A percentile compares a stretch with the other conserved stretches of the same genome.
phyloP scores from a whole-genome alignment of 192 early-diverging fungal species.

The Chytriomyces sp. region DNA sequence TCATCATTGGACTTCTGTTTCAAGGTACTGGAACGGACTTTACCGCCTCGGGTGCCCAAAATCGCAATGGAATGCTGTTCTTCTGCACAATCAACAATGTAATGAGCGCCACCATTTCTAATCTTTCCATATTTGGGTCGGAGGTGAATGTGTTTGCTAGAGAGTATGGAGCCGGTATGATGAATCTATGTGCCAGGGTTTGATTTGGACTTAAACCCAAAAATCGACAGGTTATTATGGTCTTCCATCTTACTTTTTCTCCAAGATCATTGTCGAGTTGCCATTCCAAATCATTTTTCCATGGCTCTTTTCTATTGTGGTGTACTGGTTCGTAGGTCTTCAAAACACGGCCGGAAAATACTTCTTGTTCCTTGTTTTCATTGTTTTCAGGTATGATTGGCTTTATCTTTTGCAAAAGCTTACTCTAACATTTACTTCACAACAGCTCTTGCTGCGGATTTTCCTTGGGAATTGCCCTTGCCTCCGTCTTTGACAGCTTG shows the following conservation, averaged over 20 bases:
- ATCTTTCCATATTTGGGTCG: conserved; percentile 50
- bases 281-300: conserved; percentile 57
- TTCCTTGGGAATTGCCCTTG: conserved; percentile 54
- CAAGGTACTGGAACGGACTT: conserved; percentile 48
- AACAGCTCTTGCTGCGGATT: conserved; percentile 50
- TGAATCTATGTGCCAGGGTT: neutral
- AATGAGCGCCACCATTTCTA: conserved; percentile 47
- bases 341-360: conserved; percentile 45
- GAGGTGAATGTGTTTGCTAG: conserved; percentile 61
- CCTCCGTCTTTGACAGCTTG: conserved; percentile 46
- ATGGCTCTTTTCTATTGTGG: conserved; percentile 43
- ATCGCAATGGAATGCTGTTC: conserved; percentile 51
- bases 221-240: conserved; percentile 54
- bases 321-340: conserved; percentile 64
- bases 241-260: conserved; percentile 56
- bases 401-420: neutral
- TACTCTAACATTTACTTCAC: conserved; percentile 14
- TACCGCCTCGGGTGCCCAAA: conserved; percentile 45
- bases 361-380: conserved; percentile 23
- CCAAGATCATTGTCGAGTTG: conserved; percentile 62
- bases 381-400: neutral
- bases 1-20: conserved; percentile 59
- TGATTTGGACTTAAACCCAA: neutral
- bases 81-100: conserved; percentile 42
- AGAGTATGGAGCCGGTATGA: conserved; percentile 48